phyloP scores from a whole-genome alignment of 768 basidiomycete species.

The Ephemerocybe angulata region DNA sequence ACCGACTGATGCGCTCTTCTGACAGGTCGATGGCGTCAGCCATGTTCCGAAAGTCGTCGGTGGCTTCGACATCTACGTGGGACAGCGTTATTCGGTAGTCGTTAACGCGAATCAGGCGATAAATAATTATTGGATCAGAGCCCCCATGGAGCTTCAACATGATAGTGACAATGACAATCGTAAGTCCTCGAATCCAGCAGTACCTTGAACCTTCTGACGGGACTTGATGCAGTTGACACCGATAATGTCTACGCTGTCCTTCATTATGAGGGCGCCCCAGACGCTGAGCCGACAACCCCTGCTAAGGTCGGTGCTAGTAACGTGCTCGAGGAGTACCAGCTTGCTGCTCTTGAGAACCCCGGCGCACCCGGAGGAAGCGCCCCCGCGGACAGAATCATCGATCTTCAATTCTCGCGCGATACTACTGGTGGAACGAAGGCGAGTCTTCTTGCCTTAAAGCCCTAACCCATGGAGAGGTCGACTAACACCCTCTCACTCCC shows the following conservation, averaged over 20 bases:
- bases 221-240: constrained; percentile 8
- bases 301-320: neutral
- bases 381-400: constrained; percentile 13
- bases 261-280: constrained; percentile 32
- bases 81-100: constrained; percentile 41
- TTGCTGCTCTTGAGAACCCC: constrained; percentile 12
- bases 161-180: constrained; percentile 12
- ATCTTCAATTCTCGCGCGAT: constrained; percentile 3
- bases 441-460: neutral
- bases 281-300: constrained; percentile 26
- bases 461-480: neutral
- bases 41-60: constrained; percentile 27
- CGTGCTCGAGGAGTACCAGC: constrained; percentile 9
- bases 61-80: constrained; percentile 32
- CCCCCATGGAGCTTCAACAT: constrained; percentile 15
- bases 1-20: constrained; percentile 21
- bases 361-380: constrained; percentile 15
- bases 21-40: constrained; percentile 32
- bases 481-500: neutral
- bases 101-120: constrained; percentile 34
- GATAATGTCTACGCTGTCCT: constrained; percentile 21
- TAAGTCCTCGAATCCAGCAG: neutral
- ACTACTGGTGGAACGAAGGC: constrained; percentile 5
- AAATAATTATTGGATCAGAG: constrained; percentile 36
- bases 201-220: neutral